phyloP scores from a whole-genome alignment of 2,329 filamentous ascomycete genomes.

The Colletotrichum sp. region DNA sequence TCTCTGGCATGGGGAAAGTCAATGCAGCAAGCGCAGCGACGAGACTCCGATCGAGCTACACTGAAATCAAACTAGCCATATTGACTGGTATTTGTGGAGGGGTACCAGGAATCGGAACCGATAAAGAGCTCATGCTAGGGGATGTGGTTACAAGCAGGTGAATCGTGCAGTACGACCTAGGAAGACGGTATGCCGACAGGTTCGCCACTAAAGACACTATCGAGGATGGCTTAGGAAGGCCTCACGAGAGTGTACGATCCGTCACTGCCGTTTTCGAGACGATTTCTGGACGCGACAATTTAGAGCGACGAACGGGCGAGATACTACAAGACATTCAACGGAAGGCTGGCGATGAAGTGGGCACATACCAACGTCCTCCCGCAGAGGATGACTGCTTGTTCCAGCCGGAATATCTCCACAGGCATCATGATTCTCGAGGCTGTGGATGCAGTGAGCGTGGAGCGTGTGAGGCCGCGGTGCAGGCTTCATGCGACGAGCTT shows the following conservation, averaged over 20 bases:
- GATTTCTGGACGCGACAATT: neutral
- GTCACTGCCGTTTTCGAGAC: neutral
- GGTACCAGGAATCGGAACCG: constrained; percentile 2
- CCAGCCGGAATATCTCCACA: constrained; percentile 28
- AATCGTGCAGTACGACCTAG: constrained; percentile 25
- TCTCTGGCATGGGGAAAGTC: constrained; percentile 14
- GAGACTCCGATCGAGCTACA: constrained; percentile 32
- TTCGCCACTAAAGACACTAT: constrained; percentile 18
- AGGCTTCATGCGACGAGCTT: constrained; percentile 27
- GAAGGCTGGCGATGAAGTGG: no score
- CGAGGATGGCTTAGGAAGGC: constrained; percentile 20
- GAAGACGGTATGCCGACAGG: constrained; percentile 16
- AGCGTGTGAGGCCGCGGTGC: constrained; percentile 26
- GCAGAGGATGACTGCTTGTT: constrained; percentile 30
- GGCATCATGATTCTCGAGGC: constrained; percentile 22
- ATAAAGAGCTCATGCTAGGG: constrained; percentile 25
- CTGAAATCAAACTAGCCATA: constrained; percentile 27
- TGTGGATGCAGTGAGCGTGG: constrained; percentile 3
- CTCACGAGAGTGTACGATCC: constrained; percentile 26
- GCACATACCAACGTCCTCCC: neutral
- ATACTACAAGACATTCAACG: no score
- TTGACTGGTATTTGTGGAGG: constrained; percentile 28
- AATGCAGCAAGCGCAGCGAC: constrained; percentile 23
- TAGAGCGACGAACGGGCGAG: no score
- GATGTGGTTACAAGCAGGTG: constrained; percentile 36